Evolutionary conservation across 208 protist species (phyloP).

Genomic region (Trypanosoma theileri): DNA sequence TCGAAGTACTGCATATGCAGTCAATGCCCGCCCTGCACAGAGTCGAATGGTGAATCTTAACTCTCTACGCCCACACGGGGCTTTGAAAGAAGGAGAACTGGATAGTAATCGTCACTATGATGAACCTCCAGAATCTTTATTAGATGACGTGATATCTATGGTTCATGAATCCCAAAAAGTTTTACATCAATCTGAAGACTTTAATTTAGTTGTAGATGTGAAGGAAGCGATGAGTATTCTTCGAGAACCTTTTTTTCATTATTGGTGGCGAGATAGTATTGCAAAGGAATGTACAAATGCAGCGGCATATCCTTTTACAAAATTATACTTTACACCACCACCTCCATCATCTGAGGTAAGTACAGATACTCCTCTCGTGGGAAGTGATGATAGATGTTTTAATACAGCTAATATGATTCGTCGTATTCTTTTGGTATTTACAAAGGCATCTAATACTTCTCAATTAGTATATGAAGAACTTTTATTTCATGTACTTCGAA

Average conservation of each 20-base stretch:
- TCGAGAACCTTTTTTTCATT: constrained; percentile 3
- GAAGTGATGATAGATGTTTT: neutral
- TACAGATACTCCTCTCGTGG: neutral
- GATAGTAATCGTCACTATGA: neutral
- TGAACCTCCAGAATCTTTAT: neutral
- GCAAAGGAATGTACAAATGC: constrained; percentile 14
- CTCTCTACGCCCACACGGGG: constrained; percentile 26
- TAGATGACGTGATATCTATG: constrained; percentile 18
- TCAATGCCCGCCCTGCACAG: constrained; percentile 8
- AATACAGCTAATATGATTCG: constrained; percentile 19
- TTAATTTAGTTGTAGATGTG: neutral
- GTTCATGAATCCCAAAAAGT: constrained; percentile 24
- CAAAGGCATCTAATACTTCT: constrained; percentile 10
- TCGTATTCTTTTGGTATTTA: constrained; percentile 26
- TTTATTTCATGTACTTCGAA: constrained; percentile 23
- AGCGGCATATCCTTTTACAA: constrained; percentile 23
- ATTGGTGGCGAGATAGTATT: constrained; percentile 20
- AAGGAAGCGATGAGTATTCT: constrained; percentile 7
- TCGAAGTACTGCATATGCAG: too few species aligned
- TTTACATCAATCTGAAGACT: constrained; percentile 16
- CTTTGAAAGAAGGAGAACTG: constrained; percentile 3
- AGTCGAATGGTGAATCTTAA: constrained; percentile 27
- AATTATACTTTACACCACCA: constrained; percentile 16
- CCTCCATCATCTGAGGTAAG: neutral
- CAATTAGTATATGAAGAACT: constrained; percentile 10